Base-by-base conservation (phyloP, 2,329 filamentous ascomycete species). In the Fusarium irregulare region DNA sequence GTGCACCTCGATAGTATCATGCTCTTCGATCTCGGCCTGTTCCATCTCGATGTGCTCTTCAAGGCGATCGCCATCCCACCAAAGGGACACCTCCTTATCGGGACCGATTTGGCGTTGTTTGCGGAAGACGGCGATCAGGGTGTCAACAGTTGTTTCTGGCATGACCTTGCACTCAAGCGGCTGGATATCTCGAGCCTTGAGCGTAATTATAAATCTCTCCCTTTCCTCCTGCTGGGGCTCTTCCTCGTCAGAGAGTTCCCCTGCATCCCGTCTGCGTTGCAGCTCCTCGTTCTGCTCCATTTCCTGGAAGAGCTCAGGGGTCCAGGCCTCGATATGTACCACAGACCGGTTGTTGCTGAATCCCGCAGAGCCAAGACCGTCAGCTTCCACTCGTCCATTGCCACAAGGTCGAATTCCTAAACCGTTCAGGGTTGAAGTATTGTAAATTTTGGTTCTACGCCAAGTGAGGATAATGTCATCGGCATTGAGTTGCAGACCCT, bases 321-420 rank as follows among this genome's bases (percentile, higher is more conserved):
- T 95, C 86, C 92, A 93, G 6, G 91, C 92, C 79, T 94, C 90
- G 66, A 98, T 85, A 70, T 91, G 87, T n/a, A 97, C 86, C 13
- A 61, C 55, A 13, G 92, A 94, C 85, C 92, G 92, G 9, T 91
- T 92, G 78, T 94, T 90, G 68, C 97, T 85, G 70, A 87, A 85
- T 3, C 86, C 85, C 23, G 84, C 83, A 6, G 80, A 76, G 42
- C 77, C 73, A 11, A 66, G 65, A 2, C 61, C 62, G 47, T 82
- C 77, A 13, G 77, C 74, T 21, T 86, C 78, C 16, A 83, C 78
- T 42, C 85, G 84, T 7, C 85, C 78, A 14, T 75, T 74, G 8
- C 67, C 76, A 13, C 81, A 78, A 0, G 83, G 81, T 11, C 80
- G 76, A 47, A 96, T 86, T 9, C 90, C 89, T 9, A 97, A 81